Base-by-base conservation (phyloP, 345 rosid species). In the Gossypium rotundifolium region DNA sequence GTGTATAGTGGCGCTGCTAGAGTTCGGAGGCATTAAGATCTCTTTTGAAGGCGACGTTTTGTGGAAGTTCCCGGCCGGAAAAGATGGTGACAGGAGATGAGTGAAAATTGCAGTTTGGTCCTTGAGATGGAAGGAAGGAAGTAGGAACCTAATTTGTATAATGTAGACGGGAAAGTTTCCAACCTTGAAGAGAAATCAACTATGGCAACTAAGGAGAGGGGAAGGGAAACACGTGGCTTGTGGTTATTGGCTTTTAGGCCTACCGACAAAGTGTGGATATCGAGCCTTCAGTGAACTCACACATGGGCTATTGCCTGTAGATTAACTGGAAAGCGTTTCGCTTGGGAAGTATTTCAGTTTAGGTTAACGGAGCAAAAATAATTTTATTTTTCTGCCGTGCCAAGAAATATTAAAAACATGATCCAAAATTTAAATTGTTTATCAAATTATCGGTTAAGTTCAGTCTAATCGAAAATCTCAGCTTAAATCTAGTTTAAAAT, bases 21-120 rank as follows among this genome's bases (percentile, higher is more conserved):
- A 57, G 64, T 51, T 51, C 0, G 96, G 86, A 77, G 89, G 87
- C 93, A 91, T 88, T 73, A 22, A 73, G 81, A 57, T 45, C 0
- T 7, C 11, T 16, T 23, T n/a, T 33, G 45, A 18, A 57, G 9
- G 40, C 42, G 25, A 9, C 42, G 25, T 25, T 5, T 7, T 63
- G 7, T 8, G 60, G 13, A 20, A 55, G 65, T 51, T 52, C 49
- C 77, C 67, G 84, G 80, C 75, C 74, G 65, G 86, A 86, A 48
- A 75, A 71, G 52, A 3, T 13, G 63, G 77, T 54, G 29, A 60
- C 17, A 11, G 27, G 22, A 33, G 54, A 69, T 64, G 51, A 45
- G 48, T 45, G 14, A 53, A 17, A n/a, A 9, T 12, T 5, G 22
- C 12, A 3, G 14, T 11, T 58, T 10, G 13, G 12, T 13, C 4